Evolutionary conservation across 345 rosid genomes (phyloP), one percentile per base, ranked within the genome.

Genomic region (Hibiscus mutabilis): DNA sequence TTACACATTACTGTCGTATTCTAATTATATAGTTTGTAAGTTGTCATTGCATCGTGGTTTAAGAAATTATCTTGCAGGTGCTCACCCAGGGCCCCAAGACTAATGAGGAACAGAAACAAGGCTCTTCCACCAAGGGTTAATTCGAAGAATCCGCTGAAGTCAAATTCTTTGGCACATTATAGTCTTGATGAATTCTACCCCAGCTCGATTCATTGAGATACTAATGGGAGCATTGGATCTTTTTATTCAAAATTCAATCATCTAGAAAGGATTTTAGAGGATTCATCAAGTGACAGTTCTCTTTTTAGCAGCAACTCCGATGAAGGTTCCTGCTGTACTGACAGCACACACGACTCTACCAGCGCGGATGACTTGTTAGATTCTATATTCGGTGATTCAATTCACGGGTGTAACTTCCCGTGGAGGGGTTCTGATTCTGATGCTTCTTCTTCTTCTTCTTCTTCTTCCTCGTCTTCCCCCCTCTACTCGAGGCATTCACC

Each of bases 301-400:
- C 87, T 92, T 35, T 78, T 92, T 51, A 86, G 96, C 82, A 88
- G 86, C 82, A 89, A 85, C 74, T 92, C 98, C 0, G 99, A 91
- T 75, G 96, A 91, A 81, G 90, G 97, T 52, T 91, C 96, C 18
- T 90, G 90, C 82, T 90, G 96, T 79, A 89, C 97, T 5, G 95
- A 91, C 22, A 88, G 93, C 78, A 87, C 85, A 63, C 82, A 76
- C 53, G 90, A 82, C 66, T 88, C 94, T 21, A 67, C 86, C 35
- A 81, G 95, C n/a, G n/a, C n/a, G 4, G 99, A 96, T 19, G 99
- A 96, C 58, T 79, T 89, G 57, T 84, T 91, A 24, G 99, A 96
- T 72, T 84, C 74, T 75, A 76, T 83, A 72, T 86, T 84, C 52
- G 89, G 93, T 60, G 87, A 88, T 68, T 71, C 79, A 29, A 83